Evolutionary conservation across 1,139 yeast species (phyloP).

Genomic region (Blastobotrys aristatus): DNA sequence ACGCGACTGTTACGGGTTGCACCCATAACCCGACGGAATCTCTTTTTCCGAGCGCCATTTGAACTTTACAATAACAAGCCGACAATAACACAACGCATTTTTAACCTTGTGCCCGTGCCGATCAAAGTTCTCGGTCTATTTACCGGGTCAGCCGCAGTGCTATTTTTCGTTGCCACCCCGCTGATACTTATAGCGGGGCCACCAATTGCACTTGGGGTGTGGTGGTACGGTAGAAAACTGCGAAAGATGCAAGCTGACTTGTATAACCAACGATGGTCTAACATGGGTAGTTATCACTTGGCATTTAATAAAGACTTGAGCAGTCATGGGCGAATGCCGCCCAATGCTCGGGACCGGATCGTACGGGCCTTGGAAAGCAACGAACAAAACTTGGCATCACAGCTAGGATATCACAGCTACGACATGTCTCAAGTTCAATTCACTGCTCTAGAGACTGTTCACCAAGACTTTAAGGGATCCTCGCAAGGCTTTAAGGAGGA

Average conservation of each 20-base stretch:
- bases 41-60: conserved; percentile 6
- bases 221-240: conserved; percentile 22
- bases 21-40: neutral
- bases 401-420: conserved; percentile 16
- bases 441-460: conserved; percentile 23
- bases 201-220: conserved; percentile 23
- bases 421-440: conserved; percentile 15
- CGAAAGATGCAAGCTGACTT: conserved; percentile 19
- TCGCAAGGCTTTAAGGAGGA: conserved; percentile 24
- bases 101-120: conserved; percentile 17
- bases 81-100: conserved; percentile 2
- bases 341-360: conserved; percentile 22
- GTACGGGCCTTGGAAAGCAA: conserved; percentile 24
- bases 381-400: conserved; percentile 24
- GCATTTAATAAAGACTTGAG: conserved; percentile 14
- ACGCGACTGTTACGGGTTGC: neutral
- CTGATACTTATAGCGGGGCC: conserved; percentile 23
- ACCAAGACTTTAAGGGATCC: conserved; percentile 26
- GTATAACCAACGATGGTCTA: conserved; percentile 28
- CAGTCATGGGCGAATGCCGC: conserved; percentile 11
- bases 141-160: conserved; percentile 20
- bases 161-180: conserved; percentile 26
- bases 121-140: conserved; percentile 18
- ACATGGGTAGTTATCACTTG: conserved; percentile 27
- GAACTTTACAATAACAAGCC: conserved; percentile 14